phyloP scores from a whole-genome alignment of 176 grass and related monocot genomes.

The Pontederia paniculata region DNA sequence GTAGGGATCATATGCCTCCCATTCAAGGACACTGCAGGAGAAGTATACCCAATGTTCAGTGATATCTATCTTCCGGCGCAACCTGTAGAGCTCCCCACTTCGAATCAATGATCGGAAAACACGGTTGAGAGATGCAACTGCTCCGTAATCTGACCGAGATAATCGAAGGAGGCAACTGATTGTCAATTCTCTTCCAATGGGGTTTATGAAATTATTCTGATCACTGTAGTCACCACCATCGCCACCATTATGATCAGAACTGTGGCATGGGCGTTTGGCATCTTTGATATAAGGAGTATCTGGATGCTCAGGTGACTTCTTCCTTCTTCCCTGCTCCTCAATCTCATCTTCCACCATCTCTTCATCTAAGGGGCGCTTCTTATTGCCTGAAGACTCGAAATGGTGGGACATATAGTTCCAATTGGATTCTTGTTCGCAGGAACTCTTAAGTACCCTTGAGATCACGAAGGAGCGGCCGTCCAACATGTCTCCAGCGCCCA shows the following conservation, averaged over 20 bases:
- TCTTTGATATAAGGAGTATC: slow-evolving; percentile 11
- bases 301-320: background rate
- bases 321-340: background rate
- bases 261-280: background rate
- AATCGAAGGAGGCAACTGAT: slow-evolving; percentile 9
- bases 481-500: slow-evolving; percentile 38
- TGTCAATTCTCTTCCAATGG: slow-evolving; percentile 5
- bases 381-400: slow-evolving; percentile 12
- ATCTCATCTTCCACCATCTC: background rate
- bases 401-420: slow-evolving; percentile 81
- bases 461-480: slow-evolving; percentile 74
- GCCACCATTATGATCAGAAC: background rate
- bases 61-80: slow-evolving; percentile 7
- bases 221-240: background rate
- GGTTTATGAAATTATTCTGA: background rate
- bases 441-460: slow-evolving; percentile 51
- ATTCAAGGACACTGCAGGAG: slow-evolving; percentile 16
- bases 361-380: too few species aligned
- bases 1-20: slow-evolving; percentile 18
- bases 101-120: slow-evolving; percentile 9
- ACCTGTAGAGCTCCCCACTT: slow-evolving; percentile 7
- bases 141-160: slow-evolving; percentile 14
- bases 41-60: slow-evolving; percentile 18
- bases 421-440: slow-evolving; percentile 59
- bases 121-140: background rate